Conservation (phyloP, 2,329 filamentous ascomycete genomes). For the Aspergillus ruber region DNA sequence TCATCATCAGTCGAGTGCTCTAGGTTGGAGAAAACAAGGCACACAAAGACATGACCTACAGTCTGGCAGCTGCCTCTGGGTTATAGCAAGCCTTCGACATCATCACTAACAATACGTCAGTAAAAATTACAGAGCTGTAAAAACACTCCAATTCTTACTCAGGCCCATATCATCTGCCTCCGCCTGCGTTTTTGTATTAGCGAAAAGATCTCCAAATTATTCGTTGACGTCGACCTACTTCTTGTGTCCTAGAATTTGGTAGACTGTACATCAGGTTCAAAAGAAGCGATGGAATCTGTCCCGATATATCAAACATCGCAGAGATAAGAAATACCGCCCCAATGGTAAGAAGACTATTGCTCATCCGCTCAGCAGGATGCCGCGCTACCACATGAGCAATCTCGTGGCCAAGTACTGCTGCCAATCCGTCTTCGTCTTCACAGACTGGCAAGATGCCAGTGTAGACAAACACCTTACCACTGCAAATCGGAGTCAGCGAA, state of each 20-base stretch:
- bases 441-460: slow-evolving; percentile 55
- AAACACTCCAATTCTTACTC: slow-evolving; percentile 22
- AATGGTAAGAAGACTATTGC: slow-evolving; percentile 31
- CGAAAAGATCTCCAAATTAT: not conserved
- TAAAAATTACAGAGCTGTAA: not conserved
- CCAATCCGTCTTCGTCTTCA: slow-evolving; percentile 51
- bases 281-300: slow-evolving; percentile 33
- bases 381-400: slow-evolving; percentile 59
- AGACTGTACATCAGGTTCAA: slow-evolving; percentile 46
- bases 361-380: slow-evolving; percentile 52
- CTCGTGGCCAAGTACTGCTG: slow-evolving; percentile 57
- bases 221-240: slow-evolving; percentile 30
- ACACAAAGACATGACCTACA: slow-evolving; percentile 31
- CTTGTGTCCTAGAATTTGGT: slow-evolving; percentile 53
- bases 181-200: slow-evolving; percentile 25
- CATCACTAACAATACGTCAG: slow-evolving; percentile 42
- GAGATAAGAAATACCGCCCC: slow-evolving; percentile 22
- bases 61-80: slow-evolving; percentile 48
- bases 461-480: slow-evolving; percentile 60
- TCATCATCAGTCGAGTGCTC: slow-evolving; percentile 3
- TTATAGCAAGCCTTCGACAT: slow-evolving; percentile 58
- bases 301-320: slow-evolving; percentile 35
- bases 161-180: slow-evolving; percentile 59
- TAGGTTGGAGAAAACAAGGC: not conserved
- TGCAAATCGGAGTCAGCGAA: slow-evolving; percentile 12